Evolutionary conservation across 371 early-diverging fungal species (phyloP), one percentile per base, ranked within the genome.

Genomic region (Mortierella sp.): DNA sequence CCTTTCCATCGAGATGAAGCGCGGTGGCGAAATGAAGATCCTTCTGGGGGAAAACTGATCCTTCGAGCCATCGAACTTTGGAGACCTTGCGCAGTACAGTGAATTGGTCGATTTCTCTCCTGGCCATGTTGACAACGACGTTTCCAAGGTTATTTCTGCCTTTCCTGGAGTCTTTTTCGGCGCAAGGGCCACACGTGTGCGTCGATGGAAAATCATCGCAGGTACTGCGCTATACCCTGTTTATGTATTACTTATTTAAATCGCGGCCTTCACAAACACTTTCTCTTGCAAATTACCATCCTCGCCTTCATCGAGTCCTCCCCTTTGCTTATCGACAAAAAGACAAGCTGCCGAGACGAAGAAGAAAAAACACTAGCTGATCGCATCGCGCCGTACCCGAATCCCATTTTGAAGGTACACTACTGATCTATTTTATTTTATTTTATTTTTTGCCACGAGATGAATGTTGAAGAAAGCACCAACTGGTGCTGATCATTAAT

Each of bases 1-100:
- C 65, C 65, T 64, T 64, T 64, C 65, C 65, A 64, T 64, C 65
- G 22, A 64, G 54, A 64, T 64, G 65, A 14, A 64, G 35, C 39
- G 35, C 47, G 51, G 65, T 64, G 8, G 37, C 51, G 22, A 64
- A 64, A 64, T 55, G 9, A 20, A 55, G 47, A 22, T 68, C 52
- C 35, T 60, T 61, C n/a, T 55, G 14, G 2, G 60, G 68, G 39
- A 68, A 61, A 9, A 18, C 18, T 10, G 68, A 49, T 10, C 24
- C 32, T 18, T 68, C 68, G 62, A 45, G 62, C 68, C 55, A 55
- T 55, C 55, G 24, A 6, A 68, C 39, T n/a, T 61, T 68, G 12
- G 68, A 51, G 49, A 68, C 68, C 62, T 62, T 68, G 52, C 68
- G 62, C n/a, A 51, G 62, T 35, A 51, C 49, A 30, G 55, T 68